These are phyloP conservation scores for Penicillium sp. DNA, from an alignment of 2,329 filamentous ascomycete species.

Conservation along the genomic window DNA sequence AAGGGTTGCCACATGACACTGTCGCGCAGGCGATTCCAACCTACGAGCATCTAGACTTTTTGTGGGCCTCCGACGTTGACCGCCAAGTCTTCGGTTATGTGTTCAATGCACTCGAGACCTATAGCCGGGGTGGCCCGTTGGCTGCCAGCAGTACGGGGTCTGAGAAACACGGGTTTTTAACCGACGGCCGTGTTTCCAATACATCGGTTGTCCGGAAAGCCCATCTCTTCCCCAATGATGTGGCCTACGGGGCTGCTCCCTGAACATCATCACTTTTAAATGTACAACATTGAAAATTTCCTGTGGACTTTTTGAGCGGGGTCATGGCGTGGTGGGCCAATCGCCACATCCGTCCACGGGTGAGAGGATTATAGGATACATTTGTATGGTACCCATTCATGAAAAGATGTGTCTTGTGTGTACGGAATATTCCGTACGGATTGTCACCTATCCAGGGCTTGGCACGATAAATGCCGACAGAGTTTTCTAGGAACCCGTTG, in stretches of 20 bases:
- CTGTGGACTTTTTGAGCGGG: neutral
- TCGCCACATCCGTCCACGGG: neutral
- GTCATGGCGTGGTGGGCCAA: neutral
- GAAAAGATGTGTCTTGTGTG: neutral
- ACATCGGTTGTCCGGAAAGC: conserved; percentile 10
- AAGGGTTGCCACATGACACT: conserved; percentile 79
- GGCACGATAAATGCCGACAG: conserved; percentile 3
- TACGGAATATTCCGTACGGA: neutral
- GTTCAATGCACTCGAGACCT: conserved; percentile 79
- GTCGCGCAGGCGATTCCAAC: conserved; percentile 82
- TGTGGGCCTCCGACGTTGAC: conserved; percentile 88
- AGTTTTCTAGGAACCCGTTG: neutral
- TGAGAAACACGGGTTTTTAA: neutral
- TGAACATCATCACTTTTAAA: neutral
- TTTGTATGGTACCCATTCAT: neutral
- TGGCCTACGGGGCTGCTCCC: neutral
- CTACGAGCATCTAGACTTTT: conserved; percentile 94
- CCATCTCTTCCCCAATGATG: neutral
- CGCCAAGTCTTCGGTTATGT: conserved; percentile 85
- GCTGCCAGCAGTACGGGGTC: neutral
- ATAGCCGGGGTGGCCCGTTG: conserved; percentile 23
- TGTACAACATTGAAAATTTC: neutral
- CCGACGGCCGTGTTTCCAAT: conserved; percentile 14
- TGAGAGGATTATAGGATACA: neutral
- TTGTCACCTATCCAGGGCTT: neutral